A percentile compares a stretch with the other conserved stretches of the same genome.
phyloP scores from a whole-genome alignment of 495 filamentous ascomycete genomes.

The Aspergillus nanangensis region DNA sequence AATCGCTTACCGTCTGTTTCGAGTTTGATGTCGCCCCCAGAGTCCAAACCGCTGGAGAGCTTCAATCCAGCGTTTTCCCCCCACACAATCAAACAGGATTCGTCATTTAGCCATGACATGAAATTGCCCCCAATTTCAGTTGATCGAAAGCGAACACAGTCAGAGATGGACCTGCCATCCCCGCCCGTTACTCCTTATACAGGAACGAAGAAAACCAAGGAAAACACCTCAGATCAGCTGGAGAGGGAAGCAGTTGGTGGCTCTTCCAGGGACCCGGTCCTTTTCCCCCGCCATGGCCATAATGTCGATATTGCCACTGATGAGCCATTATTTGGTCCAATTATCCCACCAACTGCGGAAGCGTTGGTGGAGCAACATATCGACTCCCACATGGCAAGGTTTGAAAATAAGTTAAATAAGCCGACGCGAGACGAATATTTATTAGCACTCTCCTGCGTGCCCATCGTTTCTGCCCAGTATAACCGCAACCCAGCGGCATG shows the following conservation, averaged over 20 bases:
- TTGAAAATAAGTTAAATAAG: conserved; percentile 54
- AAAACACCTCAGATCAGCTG: conserved; percentile 36
- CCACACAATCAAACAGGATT: conserved; percentile 25
- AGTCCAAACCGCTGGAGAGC: conserved; percentile 56
- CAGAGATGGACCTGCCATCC: conserved; percentile 55
- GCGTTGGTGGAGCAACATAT: conserved; percentile 64
- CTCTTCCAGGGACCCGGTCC: conserved; percentile 53
- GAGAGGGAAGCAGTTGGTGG: conserved; percentile 28
- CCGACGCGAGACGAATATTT: conserved; percentile 68
- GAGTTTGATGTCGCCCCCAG: conserved; percentile 75
- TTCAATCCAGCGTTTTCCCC: conserved; percentile 44
- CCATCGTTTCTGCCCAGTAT: conserved; percentile 56
- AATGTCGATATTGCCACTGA: conserved; percentile 40
- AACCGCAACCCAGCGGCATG: conserved; percentile 55
- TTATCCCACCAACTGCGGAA: conserved; percentile 40
- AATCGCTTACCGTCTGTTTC: conserved; percentile 48
- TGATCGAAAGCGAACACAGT: conserved; percentile 44
- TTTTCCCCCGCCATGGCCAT: conserved; percentile 52
- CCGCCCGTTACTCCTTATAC: conserved; percentile 68
- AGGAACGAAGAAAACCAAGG: conserved; percentile 48
- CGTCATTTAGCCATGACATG: conserved; percentile 34
- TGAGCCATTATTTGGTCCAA: conserved; percentile 52
- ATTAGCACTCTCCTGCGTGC: conserved; percentile 61
- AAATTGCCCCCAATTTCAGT: conserved; percentile 46
- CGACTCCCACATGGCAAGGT: conserved; percentile 52